These are phyloP conservation scores for Boechera divaricarpa DNA, from an alignment of 345 rosid species.

Conservation along the genomic window DNA sequence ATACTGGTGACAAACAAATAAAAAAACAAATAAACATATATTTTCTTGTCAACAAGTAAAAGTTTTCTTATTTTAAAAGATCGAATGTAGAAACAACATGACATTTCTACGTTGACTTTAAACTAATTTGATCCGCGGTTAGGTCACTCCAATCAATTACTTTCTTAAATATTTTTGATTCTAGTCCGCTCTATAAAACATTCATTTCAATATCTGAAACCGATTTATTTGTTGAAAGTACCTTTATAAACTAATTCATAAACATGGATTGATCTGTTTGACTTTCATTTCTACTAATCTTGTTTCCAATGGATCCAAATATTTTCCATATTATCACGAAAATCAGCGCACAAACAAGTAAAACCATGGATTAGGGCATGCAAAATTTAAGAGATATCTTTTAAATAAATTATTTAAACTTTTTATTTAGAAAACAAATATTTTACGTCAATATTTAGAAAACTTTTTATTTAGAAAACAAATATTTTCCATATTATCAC, in stretches of 20 bases:
- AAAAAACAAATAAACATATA: not conserved
- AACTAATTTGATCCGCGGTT: not conserved
- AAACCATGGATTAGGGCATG: too few relatives aligned
- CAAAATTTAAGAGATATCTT: too few relatives aligned
- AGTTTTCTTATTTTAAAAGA: not conserved
- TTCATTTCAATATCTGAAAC: not conserved
- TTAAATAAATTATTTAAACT: too few relatives aligned
- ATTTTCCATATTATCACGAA: not conserved
- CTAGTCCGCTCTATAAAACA: not conserved
- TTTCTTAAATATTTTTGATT: not conserved
- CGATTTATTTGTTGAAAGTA: not conserved
- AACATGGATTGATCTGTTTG: slow-evolving; percentile 2
- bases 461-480: too few relatives aligned
- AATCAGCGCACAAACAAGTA: too few relatives aligned
- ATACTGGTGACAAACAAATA: not conserved
- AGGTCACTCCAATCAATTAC: not conserved
- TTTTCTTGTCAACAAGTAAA: not conserved
- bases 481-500: too few relatives aligned
- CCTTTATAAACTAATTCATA: not conserved
- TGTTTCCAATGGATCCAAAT: not conserved
- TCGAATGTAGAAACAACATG: not conserved
- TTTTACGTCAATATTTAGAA: too few relatives aligned
- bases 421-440: too few relatives aligned
- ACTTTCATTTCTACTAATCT: not conserved
- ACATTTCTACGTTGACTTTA: not conserved